phyloP scores from a whole-genome alignment of 495 filamentous ascomycete genomes.

The Talaromyces proteolyticus region DNA sequence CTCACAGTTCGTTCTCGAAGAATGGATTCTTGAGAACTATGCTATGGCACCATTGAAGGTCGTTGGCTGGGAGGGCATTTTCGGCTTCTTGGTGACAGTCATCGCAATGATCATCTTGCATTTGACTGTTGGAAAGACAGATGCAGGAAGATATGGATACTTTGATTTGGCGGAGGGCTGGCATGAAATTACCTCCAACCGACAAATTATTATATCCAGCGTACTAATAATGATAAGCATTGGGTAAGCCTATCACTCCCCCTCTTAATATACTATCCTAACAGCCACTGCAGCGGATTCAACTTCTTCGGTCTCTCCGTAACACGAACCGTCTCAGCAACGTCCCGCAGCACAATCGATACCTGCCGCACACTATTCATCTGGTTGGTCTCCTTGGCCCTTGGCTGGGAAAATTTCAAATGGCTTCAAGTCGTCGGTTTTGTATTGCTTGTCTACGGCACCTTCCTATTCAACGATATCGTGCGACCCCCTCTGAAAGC shows the following conservation, averaged over 20 bases:
- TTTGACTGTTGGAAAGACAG: conserved; percentile 64
- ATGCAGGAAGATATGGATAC: conserved; percentile 70
- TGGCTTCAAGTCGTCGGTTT: conserved; percentile 94
- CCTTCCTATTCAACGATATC: conserved; percentile 93
- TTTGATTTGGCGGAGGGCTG: conserved; percentile 87
- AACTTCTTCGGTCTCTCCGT: conserved; percentile 97
- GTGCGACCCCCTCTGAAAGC: conserved; percentile 68
- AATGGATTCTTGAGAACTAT: conserved; percentile 88
- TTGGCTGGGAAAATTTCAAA: conserved; percentile 98
- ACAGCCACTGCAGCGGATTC: conserved; percentile 60
- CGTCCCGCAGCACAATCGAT: conserved; percentile 90
- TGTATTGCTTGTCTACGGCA: conserved; percentile 86
- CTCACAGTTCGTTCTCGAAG: conserved; percentile 91
- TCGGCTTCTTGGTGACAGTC: conserved; percentile 81
- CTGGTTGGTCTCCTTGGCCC: conserved; percentile 88
- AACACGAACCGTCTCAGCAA: conserved; percentile 81
- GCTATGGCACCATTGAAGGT: conserved; percentile 83
- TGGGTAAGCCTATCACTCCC: conserved; percentile 53
- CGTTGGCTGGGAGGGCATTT: conserved; percentile 94
- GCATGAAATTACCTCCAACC: conserved; percentile 65
- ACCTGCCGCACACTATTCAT: conserved; percentile 97
- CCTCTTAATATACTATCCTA: not conserved
- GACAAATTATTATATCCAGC: conserved; percentile 64
- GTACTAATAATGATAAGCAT: conserved; percentile 95
- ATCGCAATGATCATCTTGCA: conserved; percentile 77